phyloP scores from a whole-genome alignment of 805 yeast species.

The Lachancea nothofagi region DNA sequence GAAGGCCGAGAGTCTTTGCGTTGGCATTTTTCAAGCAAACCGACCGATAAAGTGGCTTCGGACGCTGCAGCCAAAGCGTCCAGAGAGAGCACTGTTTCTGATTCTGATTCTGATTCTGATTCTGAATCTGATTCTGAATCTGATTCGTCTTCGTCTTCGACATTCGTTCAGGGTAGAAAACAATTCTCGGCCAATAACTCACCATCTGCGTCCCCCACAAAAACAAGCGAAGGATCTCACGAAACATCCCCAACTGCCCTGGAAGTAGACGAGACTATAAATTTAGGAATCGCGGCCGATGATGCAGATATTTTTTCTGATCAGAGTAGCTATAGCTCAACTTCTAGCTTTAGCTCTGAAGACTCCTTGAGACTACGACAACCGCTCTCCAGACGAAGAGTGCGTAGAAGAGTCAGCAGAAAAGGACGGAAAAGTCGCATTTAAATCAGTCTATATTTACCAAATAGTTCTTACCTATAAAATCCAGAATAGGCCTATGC shows the following conservation, averaged over 20 bases:
- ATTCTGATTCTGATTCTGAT: too few species aligned
- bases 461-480: too few species aligned
- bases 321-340: background rate
- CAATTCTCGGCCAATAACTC: background rate
- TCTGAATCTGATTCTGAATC: too few species aligned
- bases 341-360: background rate
- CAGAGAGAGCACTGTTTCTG: too few species aligned
- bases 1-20: too few species aligned
- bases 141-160: too few species aligned
- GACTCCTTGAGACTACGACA: background rate
- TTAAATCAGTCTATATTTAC: background rate
- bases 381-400: slow-evolving; percentile 4
- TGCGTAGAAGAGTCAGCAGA: slow-evolving; percentile 1
- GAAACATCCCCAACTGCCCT: background rate
- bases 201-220: background rate
- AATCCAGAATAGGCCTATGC: too few species aligned
- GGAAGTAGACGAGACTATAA: slow-evolving; percentile 1
- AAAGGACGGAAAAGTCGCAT: slow-evolving; percentile 5
- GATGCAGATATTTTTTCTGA: background rate
- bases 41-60: too few species aligned
- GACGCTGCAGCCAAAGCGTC: too few species aligned
- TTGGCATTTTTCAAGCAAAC: too few species aligned
- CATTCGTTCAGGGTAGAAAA: too few species aligned
- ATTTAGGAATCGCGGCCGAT: background rate
- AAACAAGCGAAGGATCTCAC: background rate